A percentile compares a stretch with the other conserved stretches of the same genome.
Conservation (phyloP, 768 basidiomycete species). For the Leccinum variicolor region DNA sequence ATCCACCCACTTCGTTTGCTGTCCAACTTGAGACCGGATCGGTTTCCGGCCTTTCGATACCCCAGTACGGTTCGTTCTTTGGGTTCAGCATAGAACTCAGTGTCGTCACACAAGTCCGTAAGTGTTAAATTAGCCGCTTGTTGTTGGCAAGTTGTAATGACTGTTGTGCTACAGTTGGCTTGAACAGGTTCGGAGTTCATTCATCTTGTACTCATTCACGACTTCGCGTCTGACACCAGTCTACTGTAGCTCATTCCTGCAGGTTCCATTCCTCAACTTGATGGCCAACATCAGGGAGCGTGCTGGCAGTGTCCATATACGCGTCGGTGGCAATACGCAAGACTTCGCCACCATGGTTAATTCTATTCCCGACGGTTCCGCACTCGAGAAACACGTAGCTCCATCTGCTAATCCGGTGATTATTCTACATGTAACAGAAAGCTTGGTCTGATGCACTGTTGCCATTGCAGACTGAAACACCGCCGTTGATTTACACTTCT, state of each 20-base stretch:
- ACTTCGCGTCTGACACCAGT: not conserved
- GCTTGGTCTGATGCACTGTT: not conserved
- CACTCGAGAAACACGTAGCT: constrained; percentile 47
- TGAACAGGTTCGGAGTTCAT: constrained; percentile 12
- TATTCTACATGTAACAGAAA: not conserved
- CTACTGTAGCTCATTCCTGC: constrained; percentile 41
- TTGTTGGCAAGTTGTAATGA: not conserved
- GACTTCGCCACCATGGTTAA: constrained; percentile 55
- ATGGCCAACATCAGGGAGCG: constrained; percentile 67
- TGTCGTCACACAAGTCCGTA: constrained; percentile 47
- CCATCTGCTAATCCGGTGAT: constrained; percentile 38
- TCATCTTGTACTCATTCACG: not conserved
- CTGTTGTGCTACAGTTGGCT: constrained; percentile 8
- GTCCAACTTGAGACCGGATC: constrained; percentile 37
- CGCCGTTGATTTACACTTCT: constrained; percentile 54
- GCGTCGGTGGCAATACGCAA: constrained; percentile 80
- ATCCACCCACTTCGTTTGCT: constrained; percentile 39
- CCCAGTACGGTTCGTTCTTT: constrained; percentile 54
- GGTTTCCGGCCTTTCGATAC: constrained; percentile 37
- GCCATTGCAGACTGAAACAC: not conserved
- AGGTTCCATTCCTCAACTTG: constrained; percentile 74
- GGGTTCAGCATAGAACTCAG: constrained; percentile 80
- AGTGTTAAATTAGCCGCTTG: not conserved
- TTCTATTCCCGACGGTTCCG: constrained; percentile 44
- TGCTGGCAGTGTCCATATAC: constrained; percentile 58